Evolutionary conservation across 2,329 filamentous ascomycete genomes (phyloP), one percentile per base, ranked within the genome.

Genomic region (Teratosphaeria viscida): DNA sequence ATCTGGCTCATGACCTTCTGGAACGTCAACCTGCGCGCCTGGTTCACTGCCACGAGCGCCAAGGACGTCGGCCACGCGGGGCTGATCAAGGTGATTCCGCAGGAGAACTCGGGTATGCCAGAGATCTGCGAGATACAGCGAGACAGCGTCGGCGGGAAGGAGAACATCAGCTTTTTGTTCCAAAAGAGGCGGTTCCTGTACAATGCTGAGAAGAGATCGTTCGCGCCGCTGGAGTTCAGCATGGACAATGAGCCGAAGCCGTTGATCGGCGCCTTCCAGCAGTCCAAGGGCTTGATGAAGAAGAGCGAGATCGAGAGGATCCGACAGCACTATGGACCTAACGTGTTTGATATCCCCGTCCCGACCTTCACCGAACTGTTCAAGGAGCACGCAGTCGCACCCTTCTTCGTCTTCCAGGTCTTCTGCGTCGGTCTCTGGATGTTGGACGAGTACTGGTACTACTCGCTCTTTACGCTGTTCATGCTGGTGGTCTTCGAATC

Each of bases 371-470:
- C 88, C 57, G 94, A 99, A 77, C 83, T 99, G 56, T 99, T 96
- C 83, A 89, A 95, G 75, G 94, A 99, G 76, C 95, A 99, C 74
- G 92, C 95, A 27, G 95, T 99, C 26, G 95, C 95, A 26, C 94
- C 94, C 5, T 99, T 99, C 81, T 99, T 99, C 76, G 92, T 99
- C 64, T 99, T 99, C 78, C 94, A 99, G 80, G 82, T 99, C 62
- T 99, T 99, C 79, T 99, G 95, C 69, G 94, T 99, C 60, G 95
- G 94, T 16, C 79, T 99, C 62, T 99, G 94, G 94, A 90, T 97
- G 86, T 79, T 99, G 72, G 94, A 99, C 72, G 95, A 99, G 77
- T 99, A 97, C 78, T 99, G 95, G 94, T 99, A 99, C 80, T 99
- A 99, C 78, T 97, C 94, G 62, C 84, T 99, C 23, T 99, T 99